phyloP scores from a whole-genome alignment of 2,329 filamentous ascomycete species.

The Xylariales sp. region DNA sequence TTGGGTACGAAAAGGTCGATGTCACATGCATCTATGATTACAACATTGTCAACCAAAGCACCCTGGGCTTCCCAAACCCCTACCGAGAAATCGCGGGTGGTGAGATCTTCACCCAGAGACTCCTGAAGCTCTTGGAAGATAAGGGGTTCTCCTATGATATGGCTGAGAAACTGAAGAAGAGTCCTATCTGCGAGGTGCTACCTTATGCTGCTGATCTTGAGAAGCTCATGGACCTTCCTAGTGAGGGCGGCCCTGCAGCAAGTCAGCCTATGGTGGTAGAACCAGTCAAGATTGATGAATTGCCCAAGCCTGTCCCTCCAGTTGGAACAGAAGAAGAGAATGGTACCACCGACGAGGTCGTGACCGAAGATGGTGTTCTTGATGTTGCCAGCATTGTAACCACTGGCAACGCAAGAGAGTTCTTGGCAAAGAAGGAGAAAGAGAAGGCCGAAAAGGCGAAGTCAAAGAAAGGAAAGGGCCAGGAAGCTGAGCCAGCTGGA shows the following conservation, averaged over 20 bases:
- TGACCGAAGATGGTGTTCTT: constrained; percentile 65
- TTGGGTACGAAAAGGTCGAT: constrained; percentile 89
- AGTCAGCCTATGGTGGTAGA: constrained; percentile 27
- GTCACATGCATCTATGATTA: constrained; percentile 87
- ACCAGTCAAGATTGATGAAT: constrained; percentile 26
- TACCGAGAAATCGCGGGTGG: constrained; percentile 65
- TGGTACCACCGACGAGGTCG: constrained; percentile 32
- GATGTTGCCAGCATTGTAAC: constrained; percentile 84
- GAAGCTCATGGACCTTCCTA: constrained; percentile 44
- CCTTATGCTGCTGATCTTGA: constrained; percentile 45
- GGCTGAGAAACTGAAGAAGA: constrained; percentile 68
- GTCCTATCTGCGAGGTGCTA: constrained; percentile 61
- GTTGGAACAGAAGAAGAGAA: constrained; percentile 31
- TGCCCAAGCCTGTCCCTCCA: constrained; percentile 16
- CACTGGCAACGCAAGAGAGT: constrained; percentile 76
- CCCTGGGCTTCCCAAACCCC: constrained; percentile 47
- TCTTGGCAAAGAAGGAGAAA: constrained; percentile 76
- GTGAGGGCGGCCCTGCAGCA: constrained; percentile 28
- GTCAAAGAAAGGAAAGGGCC: constrained; percentile 57
- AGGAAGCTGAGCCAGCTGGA: constrained; percentile 47
- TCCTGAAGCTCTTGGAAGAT: constrained; percentile 61
- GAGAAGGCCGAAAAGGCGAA: constrained; percentile 66
- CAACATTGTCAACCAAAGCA: constrained; percentile 64
- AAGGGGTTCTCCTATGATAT: constrained; percentile 61
- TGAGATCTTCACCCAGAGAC: constrained; percentile 74